Base-by-base conservation (phyloP, 2,329 filamentous ascomycete species). In the Colletotrichum acutatum region DNA sequence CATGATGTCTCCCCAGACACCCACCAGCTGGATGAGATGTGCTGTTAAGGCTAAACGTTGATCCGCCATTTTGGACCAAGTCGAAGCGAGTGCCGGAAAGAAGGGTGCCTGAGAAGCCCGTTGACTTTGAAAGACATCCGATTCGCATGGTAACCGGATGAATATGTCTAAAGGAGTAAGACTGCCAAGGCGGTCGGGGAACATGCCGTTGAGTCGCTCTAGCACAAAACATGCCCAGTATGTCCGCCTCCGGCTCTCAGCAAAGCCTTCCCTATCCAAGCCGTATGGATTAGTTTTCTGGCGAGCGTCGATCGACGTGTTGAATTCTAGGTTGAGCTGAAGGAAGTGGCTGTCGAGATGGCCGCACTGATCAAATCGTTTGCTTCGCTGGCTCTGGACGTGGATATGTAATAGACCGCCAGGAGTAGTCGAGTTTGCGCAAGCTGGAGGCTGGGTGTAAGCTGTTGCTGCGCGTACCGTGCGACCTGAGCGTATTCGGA, bases 201-300 rank as follows among this genome's bases (percentile, higher is more conserved):
- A 90, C 72, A 90, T 87, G 16, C 88, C 88, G 60, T 89, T 90
- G 73, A 92, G 89, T 60, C 91, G 88, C 81, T 95, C 93, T 80
- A 93, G 87, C 76, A 94, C 83, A 76, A 92, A 93, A 64, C 90
- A 88, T 32, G 90, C 89, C 92, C 92, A 95, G 77, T 94, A 92
- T 0, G 92, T 94, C 68, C 93, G 86, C 75, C 92, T 87, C 72
- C 90, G 87, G 76, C 91, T 92, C 81, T 95, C 93, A 28, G 88
- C 87, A 76, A 91, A 88, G 34, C 88, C 89, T 62, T 82, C 81
- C 70, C 85, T 86, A 76, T 87, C 89, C 75, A 93, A 84, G 24
- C 86, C 89, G 77, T 90, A 91, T 5, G 90, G 89, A 66, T 86
- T 88, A 0, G 78, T 77, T n/a, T 81, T 77, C 16, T 82, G 74